Evolutionary conservation across 106 monocot species (phyloP), one percentile per base, ranked within the genome.

Genomic region (Allium fistulosum): DNA sequence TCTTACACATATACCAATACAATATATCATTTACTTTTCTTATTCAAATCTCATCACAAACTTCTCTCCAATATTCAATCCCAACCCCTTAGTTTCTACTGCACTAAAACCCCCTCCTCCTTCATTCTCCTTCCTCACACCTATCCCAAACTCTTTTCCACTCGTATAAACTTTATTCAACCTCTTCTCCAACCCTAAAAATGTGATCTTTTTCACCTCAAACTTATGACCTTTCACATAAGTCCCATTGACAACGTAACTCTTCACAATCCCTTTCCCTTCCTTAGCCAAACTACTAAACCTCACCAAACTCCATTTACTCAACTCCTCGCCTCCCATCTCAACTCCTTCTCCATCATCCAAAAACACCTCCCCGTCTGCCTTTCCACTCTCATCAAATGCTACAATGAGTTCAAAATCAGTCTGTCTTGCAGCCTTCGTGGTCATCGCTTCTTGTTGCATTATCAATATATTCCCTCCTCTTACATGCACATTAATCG

Each of bases 21-120:
- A 5, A 37, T 1, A 37, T 5, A 37, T 4, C 37, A 37, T 37
- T 63, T 7, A n/a, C n/a, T 15, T 63, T 15, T 9, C 16, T 14
- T 17, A 67, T 11, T 76, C 69, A 65, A 84, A 7, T 9, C 73
- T 64, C 47, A 84, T 8, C 70, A 74, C 76, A 75, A 77, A 79
- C 17, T 67, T 64, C 61, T 85, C 74, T 57, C 84, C 77, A 51
- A 85, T 58, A 0, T 47, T 49, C 56, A 67, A 74, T 50, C 63
- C 65, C 46, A 85, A 53, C 4, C 82, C 81, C 49, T 59, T n/a
- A 2, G 81, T 37, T 46, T 78, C 57, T 46, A 49, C 61, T 57
- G 28, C 57, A 13, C 76, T 59, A 47, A 77, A 72, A 11, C 26
- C 62, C 59, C 60, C 74, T 13, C 17, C 46, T 46, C 17, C 27